Evolutionary conservation across 2,329 filamentous ascomycete genomes (phyloP).

Genomic region (Fusarium concolor): DNA sequence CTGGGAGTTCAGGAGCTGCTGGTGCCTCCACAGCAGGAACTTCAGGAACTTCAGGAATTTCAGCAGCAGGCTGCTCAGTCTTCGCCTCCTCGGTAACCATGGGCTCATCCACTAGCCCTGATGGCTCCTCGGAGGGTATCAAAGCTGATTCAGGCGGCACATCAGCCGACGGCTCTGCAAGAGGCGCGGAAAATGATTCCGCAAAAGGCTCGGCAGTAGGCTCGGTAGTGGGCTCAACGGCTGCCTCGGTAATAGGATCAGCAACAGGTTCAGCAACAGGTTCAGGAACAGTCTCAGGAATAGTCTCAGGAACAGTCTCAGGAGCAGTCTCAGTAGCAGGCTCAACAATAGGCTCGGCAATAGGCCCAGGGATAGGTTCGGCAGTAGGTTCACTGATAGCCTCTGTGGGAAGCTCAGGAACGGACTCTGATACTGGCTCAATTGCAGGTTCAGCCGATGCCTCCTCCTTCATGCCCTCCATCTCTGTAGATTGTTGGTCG

Average conservation of each 20-base stretch:
- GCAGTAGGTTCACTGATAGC: neutral
- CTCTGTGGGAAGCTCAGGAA: constrained; percentile 8
- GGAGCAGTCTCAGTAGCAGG: neutral
- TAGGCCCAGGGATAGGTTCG: neutral
- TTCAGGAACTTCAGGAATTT: constrained; percentile 8
- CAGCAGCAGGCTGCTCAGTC: constrained; percentile 22
- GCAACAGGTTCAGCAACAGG: neutral
- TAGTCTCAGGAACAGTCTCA: neutral
- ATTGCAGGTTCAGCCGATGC: neutral
- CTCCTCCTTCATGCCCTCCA: constrained; percentile 7
- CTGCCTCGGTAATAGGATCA: neutral
- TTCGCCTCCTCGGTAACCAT: constrained; percentile 12
- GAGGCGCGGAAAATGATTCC: neutral
- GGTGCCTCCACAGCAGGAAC: constrained; percentile 2
- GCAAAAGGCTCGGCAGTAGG: neutral
- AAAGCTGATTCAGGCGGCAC: constrained; percentile 16
- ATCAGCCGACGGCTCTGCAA: neutral
- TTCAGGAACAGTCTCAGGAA: neutral
- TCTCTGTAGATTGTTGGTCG: constrained; percentile 52
- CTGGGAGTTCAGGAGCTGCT: neutral
- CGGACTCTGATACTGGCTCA: constrained; percentile 11
- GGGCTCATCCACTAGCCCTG: constrained; percentile 10
- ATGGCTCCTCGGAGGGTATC: constrained; percentile 21
- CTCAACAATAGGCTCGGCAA: neutral
- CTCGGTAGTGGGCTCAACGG: neutral